Evolutionary conservation across 139 green algal genomes (phyloP).

Genomic region (Astrephomene gubernaculifera): DNA sequence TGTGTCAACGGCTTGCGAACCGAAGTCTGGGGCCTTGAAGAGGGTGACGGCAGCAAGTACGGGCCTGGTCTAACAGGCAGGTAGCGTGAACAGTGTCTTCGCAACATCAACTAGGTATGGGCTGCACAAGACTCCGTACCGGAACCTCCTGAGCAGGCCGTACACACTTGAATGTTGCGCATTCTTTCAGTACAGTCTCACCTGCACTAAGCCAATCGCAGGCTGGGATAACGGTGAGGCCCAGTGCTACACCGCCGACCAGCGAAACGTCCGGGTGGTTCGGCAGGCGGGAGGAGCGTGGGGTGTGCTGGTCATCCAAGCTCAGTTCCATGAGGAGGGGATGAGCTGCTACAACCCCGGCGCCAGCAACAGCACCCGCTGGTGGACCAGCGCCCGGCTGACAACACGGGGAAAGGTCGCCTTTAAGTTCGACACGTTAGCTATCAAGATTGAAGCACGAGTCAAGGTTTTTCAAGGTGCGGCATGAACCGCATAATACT

Average conservation of each 20-base stretch:
- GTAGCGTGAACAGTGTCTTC: neutral
- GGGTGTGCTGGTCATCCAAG: neutral
- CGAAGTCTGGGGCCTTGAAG: neutral
- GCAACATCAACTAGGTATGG: too few species aligned
- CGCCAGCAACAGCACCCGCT: neutral
- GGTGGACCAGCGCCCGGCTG: constrained; percentile 5
- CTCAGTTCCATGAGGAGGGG: neutral
- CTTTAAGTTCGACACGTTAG: neutral
- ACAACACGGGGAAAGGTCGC: neutral
- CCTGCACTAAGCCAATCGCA: neutral
- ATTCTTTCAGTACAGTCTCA: too few species aligned
- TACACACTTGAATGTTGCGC: too few species aligned
- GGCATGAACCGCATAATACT: neutral
- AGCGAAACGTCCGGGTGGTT: neutral
- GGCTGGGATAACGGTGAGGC: neutral
- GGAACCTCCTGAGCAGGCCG: too few species aligned
- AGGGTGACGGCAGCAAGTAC: constrained; percentile 9
- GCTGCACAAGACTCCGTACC: too few species aligned
- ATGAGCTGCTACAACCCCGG: neutral
- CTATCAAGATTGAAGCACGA: neutral
- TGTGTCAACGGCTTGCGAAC: constrained; percentile 2
- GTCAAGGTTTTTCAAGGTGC: neutral
- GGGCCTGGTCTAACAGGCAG: neutral
- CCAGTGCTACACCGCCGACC: constrained; percentile 3
- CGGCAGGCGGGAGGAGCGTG: neutral